These are phyloP conservation scores for Fimicolochytrium jonesii DNA, from an alignment of 192 early-diverging fungal genomes.

Conservation along the genomic window DNA sequence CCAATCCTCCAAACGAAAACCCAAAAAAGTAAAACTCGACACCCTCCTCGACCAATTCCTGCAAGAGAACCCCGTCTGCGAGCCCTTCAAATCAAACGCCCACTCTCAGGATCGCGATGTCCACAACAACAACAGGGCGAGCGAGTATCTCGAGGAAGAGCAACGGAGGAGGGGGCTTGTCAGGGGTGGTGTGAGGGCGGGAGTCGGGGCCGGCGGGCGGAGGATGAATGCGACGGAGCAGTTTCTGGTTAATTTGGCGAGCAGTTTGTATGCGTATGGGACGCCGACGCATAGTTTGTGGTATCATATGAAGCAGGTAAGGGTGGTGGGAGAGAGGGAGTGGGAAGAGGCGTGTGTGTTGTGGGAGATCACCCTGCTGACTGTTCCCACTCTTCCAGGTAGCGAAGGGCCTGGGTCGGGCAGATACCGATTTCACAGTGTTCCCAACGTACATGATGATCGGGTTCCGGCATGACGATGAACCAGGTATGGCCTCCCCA, in stretches of 20 bases:
- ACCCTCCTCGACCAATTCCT: constrained; percentile 21
- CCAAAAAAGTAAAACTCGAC: constrained; percentile 1
- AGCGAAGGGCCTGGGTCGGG: constrained; percentile 12
- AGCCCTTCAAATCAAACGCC: neutral
- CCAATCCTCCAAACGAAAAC: neutral
- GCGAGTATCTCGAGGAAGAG: neutral
- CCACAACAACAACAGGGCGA: neutral
- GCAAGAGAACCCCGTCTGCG: neutral
- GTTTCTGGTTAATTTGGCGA: constrained; percentile 26
- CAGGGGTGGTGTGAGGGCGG: neutral
- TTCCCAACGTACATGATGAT: constrained; percentile 20
- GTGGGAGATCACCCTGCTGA: too few relatives aligned
- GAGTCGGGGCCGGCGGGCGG: neutral
- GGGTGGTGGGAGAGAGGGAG: neutral
- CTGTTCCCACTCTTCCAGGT: too few relatives aligned
- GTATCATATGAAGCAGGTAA: constrained; percentile 25
- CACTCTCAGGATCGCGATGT: neutral
- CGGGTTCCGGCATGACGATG: neutral
- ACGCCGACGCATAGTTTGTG: constrained; percentile 27
- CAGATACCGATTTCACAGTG: constrained; percentile 1
- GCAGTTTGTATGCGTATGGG: constrained; percentile 30
- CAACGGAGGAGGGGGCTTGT: neutral
- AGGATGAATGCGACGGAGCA: constrained; percentile 8
- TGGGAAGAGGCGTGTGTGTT: too few relatives aligned
- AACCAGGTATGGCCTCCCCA: constrained; percentile 7